Base-by-base conservation (phyloP, 768 basidiomycete species). In the Rhizopogon roseolus region DNA sequence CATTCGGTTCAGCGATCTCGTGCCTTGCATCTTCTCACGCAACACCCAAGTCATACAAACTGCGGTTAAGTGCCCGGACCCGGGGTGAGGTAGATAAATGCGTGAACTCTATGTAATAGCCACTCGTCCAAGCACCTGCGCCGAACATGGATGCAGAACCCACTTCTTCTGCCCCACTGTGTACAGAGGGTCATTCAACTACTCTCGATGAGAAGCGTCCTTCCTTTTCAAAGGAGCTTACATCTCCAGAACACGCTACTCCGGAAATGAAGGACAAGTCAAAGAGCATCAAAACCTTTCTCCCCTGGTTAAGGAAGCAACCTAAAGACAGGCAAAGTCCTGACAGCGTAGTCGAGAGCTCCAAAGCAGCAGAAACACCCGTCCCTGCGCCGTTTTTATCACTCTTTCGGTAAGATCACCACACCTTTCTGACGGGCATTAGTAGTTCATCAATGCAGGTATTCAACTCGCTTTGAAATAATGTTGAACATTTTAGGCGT, bases 391-490 rank as follows among this genome's bases (percentile, higher is more conserved):
- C 73, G 0, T 72, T 82, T 48, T 61, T 65, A 0, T 60, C 76
- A 17, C 63, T 84, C 25, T 84, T 83, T 56, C 70, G 81, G 82
- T 82, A 25, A 44, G 63, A 55, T 13, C 36, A 22, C 29, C 25
- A 19, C 40, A 19, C 27, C 22, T 5, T 34, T 37, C 11, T 34
- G 13, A 17, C 8, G 10, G 27, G 6, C 8, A 2, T 10, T 28
- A 17, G 43, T 16, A 25, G 65, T 43, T 52, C 51, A 29, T 14
- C 54, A 67, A 14, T 63, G 64, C 62, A 86, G 93, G 2, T 95
- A 88, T 68, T 79, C 89, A 0, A 97, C 90, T 0, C 77, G 60
- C 32, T 72, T 78, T 25, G 95, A 98, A 66, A 61, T 86, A 1
- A 61, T 76, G 52, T 60, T 93, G 19, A 76, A 97, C 68, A 59